Evolutionary conservation across 2,329 filamentous ascomycete species (phyloP).

Genomic region (Dactylellina sp.): DNA sequence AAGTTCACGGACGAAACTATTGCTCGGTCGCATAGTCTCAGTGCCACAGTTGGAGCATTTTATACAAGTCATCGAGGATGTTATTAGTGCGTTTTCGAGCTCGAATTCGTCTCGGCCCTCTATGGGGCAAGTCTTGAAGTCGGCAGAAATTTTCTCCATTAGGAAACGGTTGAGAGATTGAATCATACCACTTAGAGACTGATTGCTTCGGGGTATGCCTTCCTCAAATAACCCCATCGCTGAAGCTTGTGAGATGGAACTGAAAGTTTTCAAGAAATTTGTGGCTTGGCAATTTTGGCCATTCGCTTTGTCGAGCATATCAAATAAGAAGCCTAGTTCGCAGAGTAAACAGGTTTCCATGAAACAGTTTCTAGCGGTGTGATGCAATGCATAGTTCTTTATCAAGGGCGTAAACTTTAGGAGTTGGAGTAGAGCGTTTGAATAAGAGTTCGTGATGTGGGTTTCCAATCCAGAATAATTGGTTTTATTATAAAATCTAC

Average conservation of each 20-base stretch:
- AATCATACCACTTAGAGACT: constrained; percentile 81
- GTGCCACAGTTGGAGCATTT: constrained; percentile 87
- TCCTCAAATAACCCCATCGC: constrained; percentile 87
- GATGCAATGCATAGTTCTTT: constrained; percentile 86
- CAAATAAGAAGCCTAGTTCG: constrained; percentile 93
- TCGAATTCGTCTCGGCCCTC: constrained; percentile 75
- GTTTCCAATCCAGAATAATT: constrained; percentile 91
- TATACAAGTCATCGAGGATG: constrained; percentile 78
- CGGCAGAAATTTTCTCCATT: constrained; percentile 80
- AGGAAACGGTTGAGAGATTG: constrained; percentile 89
- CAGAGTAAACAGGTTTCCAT: constrained; percentile 88
- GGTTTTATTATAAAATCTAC: constrained; percentile 92
- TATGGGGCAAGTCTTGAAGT: constrained; percentile 76
- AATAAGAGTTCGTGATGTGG: constrained; percentile 96
- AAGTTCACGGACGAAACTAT: constrained; percentile 85
- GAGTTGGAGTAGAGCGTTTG: constrained; percentile 89
- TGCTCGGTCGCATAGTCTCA: constrained; percentile 82
- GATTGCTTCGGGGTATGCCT: constrained; percentile 73
- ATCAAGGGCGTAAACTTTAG: constrained; percentile 90
- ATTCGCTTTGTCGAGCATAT: constrained; percentile 96
- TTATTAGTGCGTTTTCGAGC: constrained; percentile 71
- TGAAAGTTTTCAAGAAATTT: constrained; percentile 90
- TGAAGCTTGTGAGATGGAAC: constrained; percentile 80
- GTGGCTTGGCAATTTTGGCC: constrained; percentile 96
- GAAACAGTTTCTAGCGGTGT: constrained; percentile 86